phyloP scores from a whole-genome alignment of 73 alveolate species.

The Paramecium octaurelia region DNA sequence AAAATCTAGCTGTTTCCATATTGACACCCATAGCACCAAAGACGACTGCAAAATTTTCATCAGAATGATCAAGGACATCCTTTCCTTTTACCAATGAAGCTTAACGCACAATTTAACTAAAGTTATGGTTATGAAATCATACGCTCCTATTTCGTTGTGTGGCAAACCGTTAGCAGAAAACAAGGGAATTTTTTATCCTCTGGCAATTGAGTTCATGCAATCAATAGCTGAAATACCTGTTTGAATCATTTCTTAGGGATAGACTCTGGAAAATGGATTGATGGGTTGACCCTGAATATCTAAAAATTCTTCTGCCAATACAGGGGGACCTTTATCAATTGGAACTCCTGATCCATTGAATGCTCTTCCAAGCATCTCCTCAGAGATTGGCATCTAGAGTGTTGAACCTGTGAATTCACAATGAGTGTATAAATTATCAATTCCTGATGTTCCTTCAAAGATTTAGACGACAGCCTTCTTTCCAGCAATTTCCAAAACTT shows the following conservation, averaged over 20 bases:
- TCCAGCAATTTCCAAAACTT: slow-evolving; percentile 98
- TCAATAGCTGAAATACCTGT: slow-evolving; percentile 99
- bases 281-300: slow-evolving; percentile 99
- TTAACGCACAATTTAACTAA: slow-evolving; percentile 96
- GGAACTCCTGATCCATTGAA: slow-evolving; percentile 99
- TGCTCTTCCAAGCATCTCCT: slow-evolving; percentile 99
- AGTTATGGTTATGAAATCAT: not conserved
- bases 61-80: slow-evolving; percentile 96
- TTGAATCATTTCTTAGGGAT: slow-evolving; percentile 97
- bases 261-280: slow-evolving; percentile 96
- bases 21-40: slow-evolving; percentile 99
- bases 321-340: slow-evolving; percentile 99
- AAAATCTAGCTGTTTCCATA: slow-evolving; percentile 99
- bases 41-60: slow-evolving; percentile 99
- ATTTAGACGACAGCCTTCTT: slow-evolving; percentile 98
- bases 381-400: slow-evolving; percentile 97
- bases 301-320: slow-evolving; percentile 98
- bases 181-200: slow-evolving; percentile 99
- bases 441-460: slow-evolving; percentile 99
- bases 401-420: slow-evolving; percentile 99
- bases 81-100: slow-evolving; percentile 99
- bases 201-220: slow-evolving; percentile 99
- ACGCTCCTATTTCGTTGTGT: slow-evolving; percentile 99
- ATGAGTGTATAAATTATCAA: slow-evolving; percentile 94
- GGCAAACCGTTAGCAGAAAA: slow-evolving; percentile 97